Base-by-base conservation (phyloP, 352 stramenopile genomes). In the Phytophthora multivora region DNA sequence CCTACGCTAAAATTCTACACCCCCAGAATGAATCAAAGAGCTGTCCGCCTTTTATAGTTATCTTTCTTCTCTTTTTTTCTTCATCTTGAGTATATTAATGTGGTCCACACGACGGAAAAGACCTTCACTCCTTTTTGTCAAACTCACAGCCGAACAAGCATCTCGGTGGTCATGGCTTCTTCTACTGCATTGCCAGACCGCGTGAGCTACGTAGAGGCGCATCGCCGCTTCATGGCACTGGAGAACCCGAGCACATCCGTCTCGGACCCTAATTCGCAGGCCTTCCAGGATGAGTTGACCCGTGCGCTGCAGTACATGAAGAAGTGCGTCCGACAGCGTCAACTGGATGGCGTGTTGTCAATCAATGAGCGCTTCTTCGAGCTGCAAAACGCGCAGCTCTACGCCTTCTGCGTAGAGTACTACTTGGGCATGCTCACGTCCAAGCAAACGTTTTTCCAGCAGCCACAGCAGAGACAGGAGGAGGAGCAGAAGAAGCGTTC, bases 321-420 rank as follows among this genome's bases (percentile, higher is more conserved):
- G 30, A 59, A 81, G 21, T 79, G 78, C 36, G 39, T 93, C 5
- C 38, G 61, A 45, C 81, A 90, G 66, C 82, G 85, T 4, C 77
- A 89, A 46, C 51, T 75, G 31, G 81, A 93, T 69, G 77, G 80
- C 48, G 65, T 86, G 19, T 71, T 95, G 25, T 88, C 80, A 5
- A 53, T 75, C 28, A 93, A 95, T 64, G 84, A 94, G 69, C 69
- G 59, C 43, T 86, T 91, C 51, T 88, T 90, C 42, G 88, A 96
- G 70, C 73, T 96, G 39, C 81, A 84, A 31, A 95, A 85, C 51
- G 57, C 73, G 48, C 86, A 96, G 64, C 78, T 96, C 16, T 91
- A 95, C 48, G 87, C 82, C 19, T 80, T 95, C 35, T 86, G 88
- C 19, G 39, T 93, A 35, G 85, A 96, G 51, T 94, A 86, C 66